Percentiles rank a stretch among this genome's conserved stretches.
These are phyloP conservation scores for Cutaneotrichosporon curvatum DNA, from an alignment of 1,284 basidiomycete species.

Conservation along the genomic window DNA sequence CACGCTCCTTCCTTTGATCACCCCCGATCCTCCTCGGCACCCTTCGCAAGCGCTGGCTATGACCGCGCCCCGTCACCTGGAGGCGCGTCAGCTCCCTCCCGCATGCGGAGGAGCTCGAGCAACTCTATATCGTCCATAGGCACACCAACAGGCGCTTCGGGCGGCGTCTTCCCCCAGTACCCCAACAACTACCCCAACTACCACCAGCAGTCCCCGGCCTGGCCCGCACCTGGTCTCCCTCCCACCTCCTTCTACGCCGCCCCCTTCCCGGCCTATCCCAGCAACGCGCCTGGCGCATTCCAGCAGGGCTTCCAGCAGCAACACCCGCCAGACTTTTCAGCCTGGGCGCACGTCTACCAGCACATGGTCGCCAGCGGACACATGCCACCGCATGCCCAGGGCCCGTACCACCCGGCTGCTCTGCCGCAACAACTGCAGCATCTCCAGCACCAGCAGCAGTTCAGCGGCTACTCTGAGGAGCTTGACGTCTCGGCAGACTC, in stretches of 20 bases:
- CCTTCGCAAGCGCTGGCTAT: conserved; percentile 22
- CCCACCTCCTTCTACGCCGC: conserved; percentile 32
- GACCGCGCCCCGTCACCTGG: conserved; percentile 23
- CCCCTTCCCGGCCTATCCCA: conserved; percentile 20
- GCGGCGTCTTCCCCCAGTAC: too few relatives aligned
- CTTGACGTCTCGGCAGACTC: conserved; percentile 7
- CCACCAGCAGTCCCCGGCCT: neutral
- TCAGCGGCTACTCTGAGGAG: too few relatives aligned
- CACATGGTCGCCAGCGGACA: conserved; percentile 38
- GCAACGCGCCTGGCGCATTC: conserved; percentile 8
- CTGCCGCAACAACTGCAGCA: conserved; percentile 14
- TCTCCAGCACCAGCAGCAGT: neutral
- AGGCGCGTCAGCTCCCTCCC: conserved; percentile 8
- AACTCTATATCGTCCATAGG: conserved; percentile 11
- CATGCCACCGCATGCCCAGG: conserved; percentile 4
- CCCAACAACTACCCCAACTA: neutral
- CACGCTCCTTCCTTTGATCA: conserved; percentile 37
- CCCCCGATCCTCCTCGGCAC: conserved; percentile 21
- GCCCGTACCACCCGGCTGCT: conserved; percentile 5
- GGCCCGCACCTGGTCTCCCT: conserved; percentile 10
- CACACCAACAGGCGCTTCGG: neutral
- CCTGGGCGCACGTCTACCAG: conserved; percentile 44
- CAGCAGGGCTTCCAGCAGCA: conserved; percentile 31
- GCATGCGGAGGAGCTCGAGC: conserved; percentile 18
- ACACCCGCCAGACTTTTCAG: conserved; percentile 35